These are phyloP conservation scores for Thraustochytrium striatum DNA, from an alignment of 352 stramenopile species.

Conservation along the genomic window DNA sequence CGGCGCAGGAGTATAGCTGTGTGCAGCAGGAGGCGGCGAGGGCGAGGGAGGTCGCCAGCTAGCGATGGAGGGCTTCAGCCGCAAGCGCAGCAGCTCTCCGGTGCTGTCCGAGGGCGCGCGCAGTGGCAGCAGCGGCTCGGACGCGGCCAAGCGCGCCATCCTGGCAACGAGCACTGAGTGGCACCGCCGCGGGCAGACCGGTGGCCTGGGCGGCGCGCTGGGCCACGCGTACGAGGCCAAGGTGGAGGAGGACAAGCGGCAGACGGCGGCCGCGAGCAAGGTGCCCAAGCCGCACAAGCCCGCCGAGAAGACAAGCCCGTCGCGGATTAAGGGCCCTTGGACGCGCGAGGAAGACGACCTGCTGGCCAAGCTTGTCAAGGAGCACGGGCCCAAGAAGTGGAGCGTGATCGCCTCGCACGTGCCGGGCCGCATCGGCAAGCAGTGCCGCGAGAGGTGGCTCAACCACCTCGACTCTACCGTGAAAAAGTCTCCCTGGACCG, in stretches of 20 bases:
- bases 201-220: too few relatives aligned
- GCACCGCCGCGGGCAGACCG: constrained; percentile 3
- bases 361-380: constrained; percentile 41
- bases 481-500: constrained; percentile 78
- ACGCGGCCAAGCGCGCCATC: background rate
- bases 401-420: constrained; percentile 84
- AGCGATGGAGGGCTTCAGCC: too few relatives aligned
- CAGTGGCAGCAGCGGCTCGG: too few relatives aligned
- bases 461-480: constrained; percentile 80
- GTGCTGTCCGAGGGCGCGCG: too few relatives aligned
- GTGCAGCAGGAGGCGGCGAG: too few relatives aligned
- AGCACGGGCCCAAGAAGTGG: constrained; percentile 67
- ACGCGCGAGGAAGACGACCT: constrained; percentile 77
- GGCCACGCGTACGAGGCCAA: too few relatives aligned
- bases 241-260: background rate
- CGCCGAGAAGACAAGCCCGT: background rate
- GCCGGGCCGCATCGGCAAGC: constrained; percentile 57
- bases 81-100: too few relatives aligned
- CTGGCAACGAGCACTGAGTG: constrained; percentile 40
- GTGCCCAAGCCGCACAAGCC: background rate
- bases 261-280: background rate
- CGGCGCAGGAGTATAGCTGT: too few relatives aligned
- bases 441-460: constrained; percentile 77
- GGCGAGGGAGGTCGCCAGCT: too few relatives aligned
- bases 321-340: constrained; percentile 74